These are phyloP conservation scores for Meripilus lineatus DNA, from an alignment of 1,284 basidiomycete species.

Conservation along the genomic window DNA sequence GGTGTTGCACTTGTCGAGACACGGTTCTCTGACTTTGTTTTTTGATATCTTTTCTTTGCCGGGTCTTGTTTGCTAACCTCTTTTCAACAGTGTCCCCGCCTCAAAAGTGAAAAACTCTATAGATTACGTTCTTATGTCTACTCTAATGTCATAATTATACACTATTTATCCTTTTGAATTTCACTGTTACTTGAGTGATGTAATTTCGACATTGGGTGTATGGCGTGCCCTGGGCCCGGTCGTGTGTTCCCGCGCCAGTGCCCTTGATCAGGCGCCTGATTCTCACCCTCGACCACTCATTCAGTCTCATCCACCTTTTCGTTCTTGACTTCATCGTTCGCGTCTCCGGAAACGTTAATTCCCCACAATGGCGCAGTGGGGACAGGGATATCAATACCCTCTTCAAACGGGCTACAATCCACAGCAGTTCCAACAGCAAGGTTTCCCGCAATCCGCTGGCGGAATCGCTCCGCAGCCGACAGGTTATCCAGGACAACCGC, in stretches of 20 bases:
- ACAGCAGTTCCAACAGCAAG: constrained; percentile 36
- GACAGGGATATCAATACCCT: constrained; percentile 55
- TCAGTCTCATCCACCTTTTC: constrained; percentile 5
- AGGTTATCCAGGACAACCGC: constrained; percentile 26
- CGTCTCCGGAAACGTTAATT: constrained; percentile 5
- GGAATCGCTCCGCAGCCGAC: constrained; percentile 35
- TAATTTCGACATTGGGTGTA: background rate
- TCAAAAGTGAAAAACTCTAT: no score
- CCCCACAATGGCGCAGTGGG: constrained; percentile 54
- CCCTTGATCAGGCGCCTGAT: background rate
- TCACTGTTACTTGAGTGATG: background rate
- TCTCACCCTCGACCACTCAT: constrained; percentile 3
- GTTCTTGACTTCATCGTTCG: constrained; percentile 4
- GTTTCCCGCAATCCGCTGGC: constrained; percentile 30
- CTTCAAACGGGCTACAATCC: constrained; percentile 56
- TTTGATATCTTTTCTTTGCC: background rate
- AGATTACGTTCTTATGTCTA: no score
- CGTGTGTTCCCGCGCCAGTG: no score
- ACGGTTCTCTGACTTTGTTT: constrained; percentile 27
- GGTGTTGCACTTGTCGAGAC: constrained; percentile 28
- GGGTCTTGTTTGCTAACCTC: no score
- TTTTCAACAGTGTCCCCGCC: no score
- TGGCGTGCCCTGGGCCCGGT: background rate
- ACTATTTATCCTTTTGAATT: background rate
- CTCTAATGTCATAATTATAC: no score